Conservation (phyloP, 208 protist species). For the Balamuthia mandrillaris region DNA sequence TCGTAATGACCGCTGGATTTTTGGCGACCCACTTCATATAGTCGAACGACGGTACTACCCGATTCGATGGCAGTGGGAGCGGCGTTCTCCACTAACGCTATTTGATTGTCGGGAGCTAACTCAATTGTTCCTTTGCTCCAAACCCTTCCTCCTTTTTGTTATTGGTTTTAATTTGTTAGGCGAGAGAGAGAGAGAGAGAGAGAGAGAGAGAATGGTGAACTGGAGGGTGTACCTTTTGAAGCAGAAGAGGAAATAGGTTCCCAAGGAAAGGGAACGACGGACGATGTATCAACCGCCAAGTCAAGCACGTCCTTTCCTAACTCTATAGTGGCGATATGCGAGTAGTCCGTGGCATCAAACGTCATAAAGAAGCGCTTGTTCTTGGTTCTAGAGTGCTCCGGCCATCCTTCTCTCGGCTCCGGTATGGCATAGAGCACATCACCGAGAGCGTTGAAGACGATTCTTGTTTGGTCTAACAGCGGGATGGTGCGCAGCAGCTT, state of each 20-base stretch:
- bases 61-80: not conserved
- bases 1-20: slow-evolving; percentile 27
- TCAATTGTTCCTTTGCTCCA: not conserved
- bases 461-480: slow-evolving; percentile 35
- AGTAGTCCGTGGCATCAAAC: slow-evolving; percentile 41
- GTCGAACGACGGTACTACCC: slow-evolving; percentile 17
- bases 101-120: slow-evolving; percentile 20
- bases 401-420: not conserved
- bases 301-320: slow-evolving; percentile 20
- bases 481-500: slow-evolving; percentile 36
- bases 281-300: too few relatives aligned
- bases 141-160: not conserved
- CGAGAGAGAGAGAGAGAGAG: not conserved
- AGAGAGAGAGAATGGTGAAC: not conserved
- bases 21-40: slow-evolving; percentile 44
- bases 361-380: slow-evolving; percentile 29
- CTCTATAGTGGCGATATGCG: slow-evolving; percentile 30
- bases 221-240: too few relatives aligned
- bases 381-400: not conserved
- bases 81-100: slow-evolving; percentile 22
- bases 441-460: slow-evolving; percentile 37
- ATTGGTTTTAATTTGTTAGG: not conserved
- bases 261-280: too few relatives aligned
- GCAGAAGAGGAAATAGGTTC: too few relatives aligned
- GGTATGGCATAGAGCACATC: slow-evolving; percentile 28